phyloP scores from a whole-genome alignment of 2,329 filamentous ascomycete species.

The Cadophora luteo-olivacea region DNA sequence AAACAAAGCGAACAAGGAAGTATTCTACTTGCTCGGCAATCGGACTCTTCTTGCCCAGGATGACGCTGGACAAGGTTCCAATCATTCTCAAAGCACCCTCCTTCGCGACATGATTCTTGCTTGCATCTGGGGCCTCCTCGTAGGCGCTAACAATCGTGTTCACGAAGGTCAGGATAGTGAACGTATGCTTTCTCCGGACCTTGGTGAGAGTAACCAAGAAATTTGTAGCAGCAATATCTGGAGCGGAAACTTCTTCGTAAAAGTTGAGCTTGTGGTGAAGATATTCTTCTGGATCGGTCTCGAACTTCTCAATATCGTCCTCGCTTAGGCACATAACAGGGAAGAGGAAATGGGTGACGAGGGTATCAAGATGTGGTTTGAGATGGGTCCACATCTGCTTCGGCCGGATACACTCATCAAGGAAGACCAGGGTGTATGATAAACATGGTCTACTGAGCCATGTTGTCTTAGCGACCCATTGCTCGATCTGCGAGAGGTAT shows the following conservation, averaged over 20 bases:
- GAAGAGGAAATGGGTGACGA: constrained; percentile 95
- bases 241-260: constrained; percentile 94
- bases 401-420: constrained; percentile 96
- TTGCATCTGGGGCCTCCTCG: constrained; percentile 80
- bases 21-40: constrained; percentile 98
- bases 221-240: constrained; percentile 94
- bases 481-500: constrained; percentile 93
- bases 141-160: constrained; percentile 95
- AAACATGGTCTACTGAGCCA: constrained; percentile 96
- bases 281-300: constrained; percentile 94
- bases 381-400: constrained; percentile 97
- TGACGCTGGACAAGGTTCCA: constrained; percentile 90
- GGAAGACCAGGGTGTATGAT: constrained; percentile 90
- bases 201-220: constrained; percentile 96
- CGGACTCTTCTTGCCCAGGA: constrained; percentile 96
- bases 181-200: constrained; percentile 92
- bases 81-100: constrained; percentile 98
- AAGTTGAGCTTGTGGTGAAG: constrained; percentile 97
- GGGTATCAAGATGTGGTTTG: constrained; percentile 89
- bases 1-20: constrained; percentile 97
- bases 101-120: constrained; percentile 95
- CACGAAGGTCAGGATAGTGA: constrained; percentile 91
- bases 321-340: constrained; percentile 91
- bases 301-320: constrained; percentile 92
- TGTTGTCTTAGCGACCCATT: constrained; percentile 92